Evolutionary conservation across 2,329 filamentous ascomycete species (phyloP), one percentile per base, ranked within the genome.

Genomic region (Myriosclerotinia scirpicola): DNA sequence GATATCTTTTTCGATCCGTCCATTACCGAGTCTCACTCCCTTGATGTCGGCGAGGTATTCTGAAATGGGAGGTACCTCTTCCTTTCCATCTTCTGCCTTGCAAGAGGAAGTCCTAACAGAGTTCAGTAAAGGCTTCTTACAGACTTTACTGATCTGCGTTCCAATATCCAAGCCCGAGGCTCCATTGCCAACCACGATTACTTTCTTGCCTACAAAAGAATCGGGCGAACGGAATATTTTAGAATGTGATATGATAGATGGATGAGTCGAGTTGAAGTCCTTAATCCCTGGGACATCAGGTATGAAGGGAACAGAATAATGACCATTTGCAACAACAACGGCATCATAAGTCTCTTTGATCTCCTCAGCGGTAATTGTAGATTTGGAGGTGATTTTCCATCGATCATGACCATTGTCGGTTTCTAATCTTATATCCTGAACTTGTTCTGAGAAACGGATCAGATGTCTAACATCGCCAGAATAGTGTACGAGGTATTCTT

Each of bases 111-210:
- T 84, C 76, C 78, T 85, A 73, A 79, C 90, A 79, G 81, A 91
- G 70, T 88, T 77, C n/a, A 94, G 78, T 1, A 95, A 78, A 14
- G 87, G 88, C 2, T 79, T 78, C 69, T 80, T 78, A 74, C 86
- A 87, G 46, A 87, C 81, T 7, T 80, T 75, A 60, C 83, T 85
- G 72, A 97, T 90, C 76, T 97, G 94, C 2, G 82, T 79, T 20
- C 89, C 89, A 72, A 98, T 92, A 74, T 98, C 94, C 20, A 92
- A 79, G 0, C 92, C 94, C 0, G 92, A 96, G 0, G 93, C 90
- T 0, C 90, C 90, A 73, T 92, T 95, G 12, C 94, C 94, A 0
- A 97, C 87, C 0, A 97, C 84, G 6, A 97, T 78, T 14, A 95
- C 90, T 77, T 91, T 96, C 76, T 90, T 90, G 64, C 80, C 82